Base-by-base conservation (phyloP, 2,329 filamentous ascomycete species). In the Rutstroemia sp. region DNA sequence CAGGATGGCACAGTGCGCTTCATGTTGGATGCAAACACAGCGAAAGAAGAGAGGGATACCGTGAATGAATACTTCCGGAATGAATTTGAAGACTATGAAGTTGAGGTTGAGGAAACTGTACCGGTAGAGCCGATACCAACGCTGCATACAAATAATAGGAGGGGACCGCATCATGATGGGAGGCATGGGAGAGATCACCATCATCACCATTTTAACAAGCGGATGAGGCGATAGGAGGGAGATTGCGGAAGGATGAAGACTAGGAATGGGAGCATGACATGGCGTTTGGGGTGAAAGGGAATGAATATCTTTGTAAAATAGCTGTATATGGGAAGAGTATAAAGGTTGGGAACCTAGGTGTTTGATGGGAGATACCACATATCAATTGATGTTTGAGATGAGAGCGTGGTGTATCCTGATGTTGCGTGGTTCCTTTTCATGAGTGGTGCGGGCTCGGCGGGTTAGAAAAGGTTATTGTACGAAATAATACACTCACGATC, bases 1-100 rank as follows among this genome's bases (percentile, higher is more conserved):
- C 70, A 79, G 64, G 86, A 89, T 21, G 88, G 88, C 6, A 95
- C 92, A 0, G 83, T 95, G 62, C 82, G 94, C 6, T 97, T 96
- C 70, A 89, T 96, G 72, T 85, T 97, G 49, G 88, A 96, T 61
- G 82, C 86, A 0, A 85, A 87, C 54, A 81, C 86, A 50, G 91
- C 91, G 2, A 79, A 80, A 48, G 77, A 78, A 16, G 94, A 99
- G 72, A 81, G 83, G 64, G 78, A 79, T 12, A 77, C 79, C 12
- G 86, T 92, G 2, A 78, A 78, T 4, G 76, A 80, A 50, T 91
- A 86, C 69, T 89, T 87, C 67, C 82, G 80, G 44, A 81, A 87
- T 45, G 86, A 90, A 66, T 89, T 82, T 65, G 88, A 91, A 62
- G 87, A 91, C 67, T 84, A 86, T 65, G 84, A 88, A 67, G 76